Evolutionary conservation across 768 basidiomycete species (phyloP).

Genomic region (Kwoniella mangroviensis): DNA sequence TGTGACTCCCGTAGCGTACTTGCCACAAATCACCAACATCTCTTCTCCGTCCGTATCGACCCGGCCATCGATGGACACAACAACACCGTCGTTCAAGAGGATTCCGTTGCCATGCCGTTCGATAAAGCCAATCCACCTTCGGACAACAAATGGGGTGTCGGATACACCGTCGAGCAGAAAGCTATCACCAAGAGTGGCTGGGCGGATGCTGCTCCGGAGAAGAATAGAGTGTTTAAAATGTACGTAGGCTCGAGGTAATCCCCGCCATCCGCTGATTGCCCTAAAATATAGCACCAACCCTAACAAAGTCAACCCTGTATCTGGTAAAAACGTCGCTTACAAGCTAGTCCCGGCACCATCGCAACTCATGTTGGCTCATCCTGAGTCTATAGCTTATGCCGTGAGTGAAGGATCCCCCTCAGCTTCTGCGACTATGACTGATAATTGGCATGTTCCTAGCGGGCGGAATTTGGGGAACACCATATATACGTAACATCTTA

Average conservation of each 20-base stretch:
- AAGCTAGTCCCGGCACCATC: constrained; percentile 48
- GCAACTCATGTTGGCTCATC: constrained; percentile 44
- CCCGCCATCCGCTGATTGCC: not conserved
- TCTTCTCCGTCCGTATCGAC: constrained; percentile 26
- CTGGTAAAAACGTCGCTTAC: constrained; percentile 43
- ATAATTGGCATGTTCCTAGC: not conserved
- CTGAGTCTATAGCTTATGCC: constrained; percentile 27
- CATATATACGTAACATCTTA: constrained; percentile 46
- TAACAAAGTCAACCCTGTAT: constrained; percentile 40
- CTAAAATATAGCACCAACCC: constrained; percentile 39
- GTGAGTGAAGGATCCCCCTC: not conserved
- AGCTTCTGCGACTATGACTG: not conserved
- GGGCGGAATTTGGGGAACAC: constrained; percentile 44
- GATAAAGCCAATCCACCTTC: constrained; percentile 10
- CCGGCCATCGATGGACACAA: constrained; percentile 44
- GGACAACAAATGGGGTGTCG: constrained; percentile 36
- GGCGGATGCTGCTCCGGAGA: constrained; percentile 45
- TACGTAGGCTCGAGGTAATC: not conserved
- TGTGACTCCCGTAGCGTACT: constrained; percentile 22
- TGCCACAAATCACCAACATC: constrained; percentile 45
- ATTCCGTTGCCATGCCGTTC: constrained; percentile 34
- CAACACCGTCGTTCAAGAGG: constrained; percentile 46
- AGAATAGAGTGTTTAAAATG: constrained; percentile 44
- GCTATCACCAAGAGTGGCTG: constrained; percentile 37
- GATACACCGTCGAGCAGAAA: constrained; percentile 39